Evolutionary conservation across 306 rosid species (phyloP).

Genomic region (Vicia villosa): DNA sequence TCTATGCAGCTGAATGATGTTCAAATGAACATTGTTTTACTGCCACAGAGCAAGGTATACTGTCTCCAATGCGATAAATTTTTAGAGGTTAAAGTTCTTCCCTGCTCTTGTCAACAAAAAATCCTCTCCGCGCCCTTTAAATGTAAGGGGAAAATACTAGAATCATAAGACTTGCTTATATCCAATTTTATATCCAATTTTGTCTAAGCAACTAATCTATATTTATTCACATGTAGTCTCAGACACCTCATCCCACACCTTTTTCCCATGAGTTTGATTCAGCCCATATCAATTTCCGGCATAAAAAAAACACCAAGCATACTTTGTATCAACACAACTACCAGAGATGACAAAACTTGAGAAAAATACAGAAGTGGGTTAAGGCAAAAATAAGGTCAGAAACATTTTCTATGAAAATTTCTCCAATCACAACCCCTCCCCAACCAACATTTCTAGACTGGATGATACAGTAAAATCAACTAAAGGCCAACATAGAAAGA

Average conservation of each 20-base stretch:
- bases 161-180: slow-evolving; percentile 1
- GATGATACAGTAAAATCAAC: too few relatives aligned
- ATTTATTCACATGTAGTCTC: neutral
- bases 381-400: neutral
- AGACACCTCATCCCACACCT: too few relatives aligned
- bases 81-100: neutral
- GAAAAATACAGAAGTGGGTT: neutral
- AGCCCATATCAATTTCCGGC: too few relatives aligned
- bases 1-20: slow-evolving; percentile 24
- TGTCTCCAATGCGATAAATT: slow-evolving; percentile 7
- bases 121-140: neutral
- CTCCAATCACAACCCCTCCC: neutral
- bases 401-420: neutral
- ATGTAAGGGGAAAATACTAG: neutral
- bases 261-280: too few relatives aligned
- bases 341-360: neutral
- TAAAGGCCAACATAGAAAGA: too few relatives aligned
- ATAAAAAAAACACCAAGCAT: neutral
- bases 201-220: neutral
- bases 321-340: slow-evolving; percentile 9
- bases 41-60: neutral
- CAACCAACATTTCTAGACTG: neutral
- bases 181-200: slow-evolving; percentile 3
- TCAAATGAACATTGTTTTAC: slow-evolving; percentile 15
- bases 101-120: neutral